Evolutionary conservation across 2,329 filamentous ascomycete species (phyloP).

Genomic region (Nothopassalora personata): DNA sequence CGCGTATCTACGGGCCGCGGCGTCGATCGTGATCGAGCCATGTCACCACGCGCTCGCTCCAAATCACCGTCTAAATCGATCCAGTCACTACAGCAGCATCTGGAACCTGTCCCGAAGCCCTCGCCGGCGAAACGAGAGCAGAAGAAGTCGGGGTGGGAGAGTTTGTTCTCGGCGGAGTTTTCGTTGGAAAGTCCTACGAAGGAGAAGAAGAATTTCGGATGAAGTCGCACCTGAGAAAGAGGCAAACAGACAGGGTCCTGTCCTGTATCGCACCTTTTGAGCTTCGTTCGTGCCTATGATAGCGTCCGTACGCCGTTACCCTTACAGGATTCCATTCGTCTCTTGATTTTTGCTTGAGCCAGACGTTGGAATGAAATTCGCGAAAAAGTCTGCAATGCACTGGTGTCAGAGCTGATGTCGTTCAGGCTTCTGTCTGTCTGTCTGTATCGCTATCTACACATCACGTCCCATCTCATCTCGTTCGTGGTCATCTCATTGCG

Average conservation of each 20-base stretch:
- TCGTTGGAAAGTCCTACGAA: conserved; percentile 31
- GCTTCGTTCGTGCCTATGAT: not conserved
- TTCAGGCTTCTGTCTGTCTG: not conserved
- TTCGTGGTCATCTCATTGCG: not conserved
- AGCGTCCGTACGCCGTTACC: not conserved
- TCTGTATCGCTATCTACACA: conserved; percentile 17
- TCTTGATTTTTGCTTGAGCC: not conserved
- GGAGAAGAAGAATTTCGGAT: conserved; percentile 16
- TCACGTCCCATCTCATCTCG: not conserved
- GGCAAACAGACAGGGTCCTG: too few relatives aligned
- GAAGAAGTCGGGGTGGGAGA: conserved; percentile 26
- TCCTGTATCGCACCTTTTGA: not conserved
- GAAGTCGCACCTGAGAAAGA: not conserved
- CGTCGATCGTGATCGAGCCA: conserved; percentile 4
- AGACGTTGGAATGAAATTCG: not conserved
- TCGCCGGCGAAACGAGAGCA: conserved; percentile 13
- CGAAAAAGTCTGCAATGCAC: not conserved
- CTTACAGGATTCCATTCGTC: not conserved
- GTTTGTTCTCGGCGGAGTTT: conserved; percentile 30
- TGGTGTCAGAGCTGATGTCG: not conserved
- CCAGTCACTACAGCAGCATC: conserved; percentile 28
- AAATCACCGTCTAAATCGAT: conserved; percentile 30
- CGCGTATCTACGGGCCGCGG: conserved; percentile 5
- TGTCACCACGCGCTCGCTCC: conserved; percentile 19
- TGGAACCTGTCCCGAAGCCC: conserved; percentile 17